phyloP scores from a whole-genome alignment of 108 stramenopile species.

The Pseudonitzschia delicatissima region DNA sequence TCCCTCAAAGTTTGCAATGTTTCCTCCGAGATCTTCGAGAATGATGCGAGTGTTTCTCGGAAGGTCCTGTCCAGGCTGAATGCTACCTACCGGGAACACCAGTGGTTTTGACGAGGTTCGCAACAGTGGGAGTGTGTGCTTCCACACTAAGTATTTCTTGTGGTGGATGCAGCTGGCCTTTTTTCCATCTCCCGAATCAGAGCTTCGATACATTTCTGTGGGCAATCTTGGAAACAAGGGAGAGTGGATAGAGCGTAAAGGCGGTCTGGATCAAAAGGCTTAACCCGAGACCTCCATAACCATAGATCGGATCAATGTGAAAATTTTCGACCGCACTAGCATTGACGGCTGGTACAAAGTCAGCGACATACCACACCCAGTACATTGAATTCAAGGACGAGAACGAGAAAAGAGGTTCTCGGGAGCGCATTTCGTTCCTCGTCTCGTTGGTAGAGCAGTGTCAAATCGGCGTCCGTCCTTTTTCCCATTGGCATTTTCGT shows the following conservation, averaged over 20 bases:
- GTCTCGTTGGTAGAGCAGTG: conserved; percentile 9
- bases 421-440: neutral
- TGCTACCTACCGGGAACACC: neutral
- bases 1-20: conserved; percentile 8
- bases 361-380: conserved; percentile 16
- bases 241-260: conserved; percentile 13
- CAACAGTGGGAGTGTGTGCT: conserved; percentile 4
- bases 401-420: conserved; percentile 7
- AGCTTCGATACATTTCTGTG: neutral
- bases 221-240: conserved; percentile 9
- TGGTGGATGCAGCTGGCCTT: neutral
- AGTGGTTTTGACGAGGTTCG: neutral
- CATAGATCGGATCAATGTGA: conserved; percentile 4
- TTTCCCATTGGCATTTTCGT: too few relatives aligned
- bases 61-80: neutral
- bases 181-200: neutral
- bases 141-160: conserved; percentile 11
- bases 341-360: conserved; percentile 13
- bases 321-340: conserved; percentile 1
- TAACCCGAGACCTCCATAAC: conserved; percentile 8
- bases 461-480: neutral
- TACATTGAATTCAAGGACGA: conserved; percentile 12
- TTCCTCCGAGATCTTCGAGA: conserved; percentile 3
- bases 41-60: neutral
- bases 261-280: conserved; percentile 10